Percentiles rank a stretch among this genome's conserved stretches.
Conservation (phyloP, 345 rosid genomes). For the Garcia nutans region DNA sequence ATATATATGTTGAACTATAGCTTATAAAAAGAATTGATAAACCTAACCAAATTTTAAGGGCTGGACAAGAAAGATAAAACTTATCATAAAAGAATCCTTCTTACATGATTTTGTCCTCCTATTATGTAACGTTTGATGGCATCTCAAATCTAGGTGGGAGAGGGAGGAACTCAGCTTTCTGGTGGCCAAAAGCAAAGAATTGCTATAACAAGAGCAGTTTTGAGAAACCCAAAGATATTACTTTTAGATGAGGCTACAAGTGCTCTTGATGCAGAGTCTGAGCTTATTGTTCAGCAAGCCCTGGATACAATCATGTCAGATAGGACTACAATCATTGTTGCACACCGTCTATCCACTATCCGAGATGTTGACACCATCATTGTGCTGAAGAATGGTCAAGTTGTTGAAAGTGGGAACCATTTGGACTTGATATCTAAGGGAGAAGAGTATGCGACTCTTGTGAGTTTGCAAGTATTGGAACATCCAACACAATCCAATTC, state of each 20-base stretch:
- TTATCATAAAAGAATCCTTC: background rate
- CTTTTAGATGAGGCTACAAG: slow-evolving; percentile 91
- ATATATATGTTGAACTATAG: background rate
- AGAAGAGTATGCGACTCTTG: slow-evolving; percentile 63
- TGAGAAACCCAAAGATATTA: slow-evolving; percentile 75
- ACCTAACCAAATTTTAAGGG: background rate
- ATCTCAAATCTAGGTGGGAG: slow-evolving; percentile 65
- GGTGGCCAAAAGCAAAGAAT: slow-evolving; percentile 94
- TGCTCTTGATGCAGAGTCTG: slow-evolving; percentile 85
- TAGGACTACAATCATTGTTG: slow-evolving; percentile 68
- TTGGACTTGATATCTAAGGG: slow-evolving; percentile 54
- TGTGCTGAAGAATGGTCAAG: slow-evolving; percentile 65
- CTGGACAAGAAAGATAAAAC: background rate
- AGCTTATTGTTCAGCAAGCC: slow-evolving; percentile 70
- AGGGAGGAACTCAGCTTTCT: slow-evolving; percentile 93
- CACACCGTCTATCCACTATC: slow-evolving; percentile 71
- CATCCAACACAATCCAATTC: slow-evolving; percentile 32
- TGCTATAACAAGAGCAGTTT: slow-evolving; percentile 78
- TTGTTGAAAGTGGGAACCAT: slow-evolving; percentile 72
- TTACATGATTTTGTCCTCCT: background rate
- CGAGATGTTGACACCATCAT: slow-evolving; percentile 64
- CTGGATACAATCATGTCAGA: slow-evolving; percentile 58
- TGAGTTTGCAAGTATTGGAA: slow-evolving; percentile 54
- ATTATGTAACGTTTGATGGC: slow-evolving; percentile 6
- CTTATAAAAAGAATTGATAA: background rate